phyloP scores from a whole-genome alignment of 805 yeast species.

The Wickerhamiella alocasiicola region DNA sequence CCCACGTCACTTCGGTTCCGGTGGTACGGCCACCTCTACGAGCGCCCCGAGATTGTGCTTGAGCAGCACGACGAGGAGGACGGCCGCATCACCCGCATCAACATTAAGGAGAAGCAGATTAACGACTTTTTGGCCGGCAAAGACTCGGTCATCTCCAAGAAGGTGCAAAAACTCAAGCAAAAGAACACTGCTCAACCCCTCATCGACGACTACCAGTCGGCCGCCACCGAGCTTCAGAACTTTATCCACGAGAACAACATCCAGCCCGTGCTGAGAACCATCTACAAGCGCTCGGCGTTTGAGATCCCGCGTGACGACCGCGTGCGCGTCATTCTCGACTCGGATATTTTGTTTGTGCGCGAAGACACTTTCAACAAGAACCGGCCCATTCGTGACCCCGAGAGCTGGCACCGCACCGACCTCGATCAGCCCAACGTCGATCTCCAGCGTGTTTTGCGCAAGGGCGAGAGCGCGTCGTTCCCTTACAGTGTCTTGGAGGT shows the following conservation, averaged over 20 bases:
- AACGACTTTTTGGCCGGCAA: constrained; percentile 54
- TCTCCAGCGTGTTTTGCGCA: constrained; percentile 63
- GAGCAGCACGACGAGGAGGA: constrained; percentile 50
- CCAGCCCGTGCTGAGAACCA: constrained; percentile 77
- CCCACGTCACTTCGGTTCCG: constrained; percentile 72
- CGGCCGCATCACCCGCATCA: constrained; percentile 47
- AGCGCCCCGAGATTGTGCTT: constrained; percentile 64
- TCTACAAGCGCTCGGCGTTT: constrained; percentile 86
- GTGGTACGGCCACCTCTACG: constrained; percentile 75
- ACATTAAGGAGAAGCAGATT: constrained; percentile 69
- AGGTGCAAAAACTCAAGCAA: constrained; percentile 48
- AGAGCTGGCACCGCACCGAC: constrained; percentile 84
- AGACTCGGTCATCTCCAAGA: constrained; percentile 35
- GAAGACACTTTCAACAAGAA: constrained; percentile 79
- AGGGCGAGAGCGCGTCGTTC: constrained; percentile 73
- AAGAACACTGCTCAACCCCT: constrained; percentile 43
- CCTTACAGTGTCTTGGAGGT: constrained; percentile 75
- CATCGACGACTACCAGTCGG: constrained; percentile 39
- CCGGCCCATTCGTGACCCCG: constrained; percentile 82
- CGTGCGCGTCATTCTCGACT: constrained; percentile 79
- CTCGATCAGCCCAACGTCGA: constrained; percentile 60
- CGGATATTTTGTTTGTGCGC: constrained; percentile 74
- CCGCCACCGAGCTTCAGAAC: constrained; percentile 47
- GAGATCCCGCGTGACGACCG: constrained; percentile 97
- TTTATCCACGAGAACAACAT: constrained; percentile 54